Evolutionary conservation across 2,329 filamentous ascomycete species (phyloP), one percentile per base, ranked within the genome.

Genomic region (Alternaria infectoria): DNA sequence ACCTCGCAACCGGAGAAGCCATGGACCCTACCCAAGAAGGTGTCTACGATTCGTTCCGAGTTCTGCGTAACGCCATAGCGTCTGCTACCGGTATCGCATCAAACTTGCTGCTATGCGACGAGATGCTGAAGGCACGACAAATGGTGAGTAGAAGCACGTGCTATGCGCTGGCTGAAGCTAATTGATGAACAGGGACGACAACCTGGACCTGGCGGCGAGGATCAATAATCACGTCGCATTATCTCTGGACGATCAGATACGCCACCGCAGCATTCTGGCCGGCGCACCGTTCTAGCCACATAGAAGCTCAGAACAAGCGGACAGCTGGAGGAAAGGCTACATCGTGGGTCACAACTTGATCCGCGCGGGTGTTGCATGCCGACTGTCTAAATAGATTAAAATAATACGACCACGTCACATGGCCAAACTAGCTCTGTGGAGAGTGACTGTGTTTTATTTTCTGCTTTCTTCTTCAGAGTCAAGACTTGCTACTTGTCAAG

Each of bases 91-190:
- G 96, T 67, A 99, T 99, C 76, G 95, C 96, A 6, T 95, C 93
- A 10, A 99, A 99, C 83, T 85, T 99, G 69, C 85, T 99, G 69
- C 87, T 99, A 54, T 99, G 96, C 77, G 96, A 99, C 77, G 96
- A 99, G 86, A 87, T 99, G 85, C 86, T 99, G 74, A 99, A 99
- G 87, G 96, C 96, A 65, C 88, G 96, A 79, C 95, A 99, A 85
- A 99, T 99, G 96, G 91, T 77, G 69, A 66, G 70, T 23, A 21
- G 17, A 36, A 28, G 32, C 10, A 25, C 25, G n/a, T 30, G 6
- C 45, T 46, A 23, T 45, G 15, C 12, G 32, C 21, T 3, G 23
- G 21, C 25, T 45, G 3, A 54, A 59, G 54, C 60, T 64, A 45
- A 71, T 54, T 25, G 6, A 23, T 49, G 36, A 44, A 6, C 40